Percentiles rank a stretch among this genome's conserved stretches.
Evolutionary conservation across 106 monocot genomes (phyloP).

Genomic region (Apostasia ramifera): DNA sequence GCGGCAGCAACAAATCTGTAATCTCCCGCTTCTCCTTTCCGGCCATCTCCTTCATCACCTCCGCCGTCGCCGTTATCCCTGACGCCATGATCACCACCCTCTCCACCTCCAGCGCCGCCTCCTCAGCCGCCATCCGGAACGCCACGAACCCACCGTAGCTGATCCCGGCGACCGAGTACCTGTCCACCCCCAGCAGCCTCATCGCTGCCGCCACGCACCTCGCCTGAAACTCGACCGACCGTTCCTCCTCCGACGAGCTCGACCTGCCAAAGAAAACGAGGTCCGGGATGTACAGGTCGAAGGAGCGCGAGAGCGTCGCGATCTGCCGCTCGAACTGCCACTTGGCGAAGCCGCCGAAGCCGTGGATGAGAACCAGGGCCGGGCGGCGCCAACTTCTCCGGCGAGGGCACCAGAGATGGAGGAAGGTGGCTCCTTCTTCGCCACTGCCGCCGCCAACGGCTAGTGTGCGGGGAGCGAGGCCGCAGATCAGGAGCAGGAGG

Average conservation of each 20-base stretch:
- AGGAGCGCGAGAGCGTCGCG: slow-evolving; percentile 27
- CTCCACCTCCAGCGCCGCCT: slow-evolving; percentile 19
- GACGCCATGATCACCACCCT: slow-evolving; percentile 37
- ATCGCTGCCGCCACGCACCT: slow-evolving; percentile 38
- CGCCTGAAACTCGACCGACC: slow-evolving; percentile 45
- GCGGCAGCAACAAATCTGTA: slow-evolving; percentile 44
- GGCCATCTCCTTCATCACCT: slow-evolving; percentile 27
- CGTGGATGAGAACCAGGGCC: slow-evolving; percentile 48
- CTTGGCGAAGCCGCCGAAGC: slow-evolving; percentile 53
- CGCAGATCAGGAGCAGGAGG: neutral
- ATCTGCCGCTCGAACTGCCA: slow-evolving; percentile 50
- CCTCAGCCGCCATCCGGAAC: slow-evolving; percentile 40
- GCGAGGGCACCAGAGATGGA: slow-evolving; percentile 37
- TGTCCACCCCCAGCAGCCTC: slow-evolving; percentile 23
- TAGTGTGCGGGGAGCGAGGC: neutral
- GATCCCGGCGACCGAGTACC: slow-evolving; percentile 37
- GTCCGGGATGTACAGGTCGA: slow-evolving; percentile 63
- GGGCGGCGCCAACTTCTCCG: neutral
- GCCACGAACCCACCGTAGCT: slow-evolving; percentile 73
- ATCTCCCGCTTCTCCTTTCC: slow-evolving; percentile 43
- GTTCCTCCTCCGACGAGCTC: slow-evolving; percentile 2
- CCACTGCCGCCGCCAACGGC: neutral
- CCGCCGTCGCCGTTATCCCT: slow-evolving; percentile 21
- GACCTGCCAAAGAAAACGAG: slow-evolving; percentile 59
- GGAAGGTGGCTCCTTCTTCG: neutral